Evolutionary conservation across 495 filamentous ascomycete genomes (phyloP).

Genomic region (Emericellopsis terricola): DNA sequence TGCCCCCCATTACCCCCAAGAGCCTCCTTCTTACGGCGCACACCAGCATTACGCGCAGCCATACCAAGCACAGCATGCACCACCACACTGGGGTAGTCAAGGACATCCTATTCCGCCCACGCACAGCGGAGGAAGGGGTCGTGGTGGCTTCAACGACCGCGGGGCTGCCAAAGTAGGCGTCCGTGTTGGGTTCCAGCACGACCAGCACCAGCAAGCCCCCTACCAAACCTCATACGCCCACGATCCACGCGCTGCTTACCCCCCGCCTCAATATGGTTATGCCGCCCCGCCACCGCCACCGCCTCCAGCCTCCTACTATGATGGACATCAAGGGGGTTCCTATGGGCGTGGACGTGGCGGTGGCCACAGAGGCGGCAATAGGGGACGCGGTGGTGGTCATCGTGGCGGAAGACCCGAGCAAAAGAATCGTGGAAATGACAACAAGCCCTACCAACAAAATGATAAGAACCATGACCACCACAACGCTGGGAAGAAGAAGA

Average conservation of each 20-base stretch:
- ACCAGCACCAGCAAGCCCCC: too few species aligned
- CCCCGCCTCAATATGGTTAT: constrained; percentile 4
- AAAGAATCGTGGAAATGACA: background rate
- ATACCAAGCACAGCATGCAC: constrained; percentile 5
- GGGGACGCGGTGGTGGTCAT: background rate
- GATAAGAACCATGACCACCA: constrained; percentile 16
- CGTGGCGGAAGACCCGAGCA: background rate
- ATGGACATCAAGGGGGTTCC: background rate
- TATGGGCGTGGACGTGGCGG: constrained; percentile 2
- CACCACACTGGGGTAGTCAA: constrained; percentile 8
- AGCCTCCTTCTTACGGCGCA: constrained; percentile 13
- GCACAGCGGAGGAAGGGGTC: constrained; percentile 33
- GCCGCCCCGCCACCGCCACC: constrained; percentile 2
- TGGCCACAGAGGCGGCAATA: background rate
- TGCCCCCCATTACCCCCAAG: constrained; percentile 10
- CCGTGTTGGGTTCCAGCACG: too few species aligned
- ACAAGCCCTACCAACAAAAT: background rate
- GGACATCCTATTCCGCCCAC: constrained; percentile 7
- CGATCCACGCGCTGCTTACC: constrained; percentile 8
- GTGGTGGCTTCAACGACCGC: constrained; percentile 32
- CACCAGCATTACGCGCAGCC: constrained; percentile 19
- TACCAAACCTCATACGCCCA: constrained; percentile 6
- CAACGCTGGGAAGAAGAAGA: constrained; percentile 47
- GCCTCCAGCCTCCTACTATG: background rate
- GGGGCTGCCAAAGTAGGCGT: constrained; percentile 26